Conservation (phyloP, 2,329 filamentous ascomycete genomes). For the Orbilia oligospora region DNA sequence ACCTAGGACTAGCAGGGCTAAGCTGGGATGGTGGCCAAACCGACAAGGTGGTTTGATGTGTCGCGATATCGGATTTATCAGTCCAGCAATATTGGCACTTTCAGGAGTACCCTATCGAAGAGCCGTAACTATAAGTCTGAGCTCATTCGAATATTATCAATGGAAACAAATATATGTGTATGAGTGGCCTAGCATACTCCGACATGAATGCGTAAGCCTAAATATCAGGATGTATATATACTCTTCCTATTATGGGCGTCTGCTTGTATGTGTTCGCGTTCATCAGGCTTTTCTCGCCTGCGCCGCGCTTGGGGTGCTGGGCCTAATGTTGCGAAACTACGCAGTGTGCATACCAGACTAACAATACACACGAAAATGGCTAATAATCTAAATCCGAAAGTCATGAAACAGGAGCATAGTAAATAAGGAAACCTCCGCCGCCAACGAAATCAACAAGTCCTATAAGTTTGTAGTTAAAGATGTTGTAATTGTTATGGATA, state of each 20-base stretch:
- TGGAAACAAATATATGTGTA: too few relatives aligned
- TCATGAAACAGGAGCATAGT: neutral
- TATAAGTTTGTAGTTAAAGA: neutral
- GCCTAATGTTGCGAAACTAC: neutral
- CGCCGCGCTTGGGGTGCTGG: neutral
- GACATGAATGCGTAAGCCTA: too few relatives aligned
- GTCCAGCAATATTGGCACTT: neutral
- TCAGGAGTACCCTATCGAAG: neutral
- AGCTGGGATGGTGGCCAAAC: neutral
- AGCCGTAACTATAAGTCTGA: too few relatives aligned
- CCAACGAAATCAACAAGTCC: neutral
- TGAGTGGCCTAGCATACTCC: too few relatives aligned
- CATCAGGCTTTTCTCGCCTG: neutral
- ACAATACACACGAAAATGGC: neutral
- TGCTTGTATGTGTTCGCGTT: neutral
- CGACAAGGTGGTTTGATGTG: neutral
- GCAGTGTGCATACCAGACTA: too few relatives aligned
- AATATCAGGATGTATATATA: too few relatives aligned
- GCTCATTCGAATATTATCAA: too few relatives aligned
- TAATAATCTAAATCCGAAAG: neutral
- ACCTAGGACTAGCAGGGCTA: neutral
- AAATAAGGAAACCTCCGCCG: neutral
- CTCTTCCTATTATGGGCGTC: too few relatives aligned
- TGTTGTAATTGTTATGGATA: neutral
- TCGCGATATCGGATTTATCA: constrained; percentile 13